Evolutionary conservation across 2,329 filamentous ascomycete genomes (phyloP).

Genomic region (Phialophora chinensis): DNA sequence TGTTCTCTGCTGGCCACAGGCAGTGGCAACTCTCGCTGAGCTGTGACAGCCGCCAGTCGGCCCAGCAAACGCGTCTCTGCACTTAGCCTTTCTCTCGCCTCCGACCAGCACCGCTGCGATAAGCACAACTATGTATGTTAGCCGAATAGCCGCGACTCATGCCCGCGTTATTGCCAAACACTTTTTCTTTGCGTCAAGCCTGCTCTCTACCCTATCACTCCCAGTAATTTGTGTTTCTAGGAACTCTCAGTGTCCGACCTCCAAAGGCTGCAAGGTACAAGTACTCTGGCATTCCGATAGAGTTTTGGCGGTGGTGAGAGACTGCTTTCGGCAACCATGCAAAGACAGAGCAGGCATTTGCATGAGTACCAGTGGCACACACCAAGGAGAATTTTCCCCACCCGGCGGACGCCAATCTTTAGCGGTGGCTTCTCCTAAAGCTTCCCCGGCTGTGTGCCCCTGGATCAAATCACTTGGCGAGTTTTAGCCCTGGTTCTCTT

Average conservation of each 20-base stretch:
- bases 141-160: constrained; percentile 26
- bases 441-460: constrained; percentile 24
- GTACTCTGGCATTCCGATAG: background rate
- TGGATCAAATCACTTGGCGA: constrained; percentile 23
- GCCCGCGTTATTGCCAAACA: background rate
- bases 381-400: constrained; percentile 21
- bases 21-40: background rate
- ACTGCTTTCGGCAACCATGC: background rate
- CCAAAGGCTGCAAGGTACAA: background rate
- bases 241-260: background rate
- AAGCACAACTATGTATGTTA: constrained; percentile 10
- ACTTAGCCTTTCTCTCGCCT: constrained; percentile 14
- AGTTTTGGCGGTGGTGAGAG: background rate
- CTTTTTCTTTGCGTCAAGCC: background rate
- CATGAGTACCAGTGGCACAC: constrained; percentile 10
- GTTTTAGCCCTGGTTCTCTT: constrained; percentile 1
- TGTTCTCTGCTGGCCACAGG: constrained; percentile 10
- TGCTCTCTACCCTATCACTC: background rate
- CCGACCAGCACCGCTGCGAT: background rate
- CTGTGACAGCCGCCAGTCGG: constrained; percentile 8
- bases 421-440: constrained; percentile 22
- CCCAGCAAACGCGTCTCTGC: constrained; percentile 15
- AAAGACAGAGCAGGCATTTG: constrained; percentile 6
- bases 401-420: constrained; percentile 29
- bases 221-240: background rate